A percentile compares a stretch with the other conserved stretches of the same genome.
These are phyloP conservation scores for Aphanomyces astaci DNA, from an alignment of 352 stramenopile species.

Conservation along the genomic window DNA sequence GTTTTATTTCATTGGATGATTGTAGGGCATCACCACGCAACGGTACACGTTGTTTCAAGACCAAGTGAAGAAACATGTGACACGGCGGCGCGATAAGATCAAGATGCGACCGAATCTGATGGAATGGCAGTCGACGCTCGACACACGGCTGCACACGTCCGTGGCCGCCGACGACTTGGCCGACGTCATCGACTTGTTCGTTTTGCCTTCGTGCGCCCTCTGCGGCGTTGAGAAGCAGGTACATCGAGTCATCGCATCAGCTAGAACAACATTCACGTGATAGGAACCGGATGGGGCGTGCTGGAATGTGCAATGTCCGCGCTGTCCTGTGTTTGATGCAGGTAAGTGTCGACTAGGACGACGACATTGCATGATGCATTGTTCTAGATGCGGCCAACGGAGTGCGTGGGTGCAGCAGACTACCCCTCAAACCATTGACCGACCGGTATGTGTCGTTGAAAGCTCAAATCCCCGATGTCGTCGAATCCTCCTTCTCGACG, in stretches of 20 bases:
- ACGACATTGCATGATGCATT: too few species aligned
- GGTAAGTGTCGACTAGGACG: not conserved
- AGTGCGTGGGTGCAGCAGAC: not conserved
- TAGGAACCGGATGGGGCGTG: constrained; percentile 57
- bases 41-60: constrained; percentile 78
- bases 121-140: constrained; percentile 62
- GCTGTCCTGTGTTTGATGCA: constrained; percentile 52
- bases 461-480: not conserved
- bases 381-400: not conserved
- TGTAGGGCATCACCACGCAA: constrained; percentile 54
- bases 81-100: constrained; percentile 69
- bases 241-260: constrained; percentile 12
- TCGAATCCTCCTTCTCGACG: not conserved
- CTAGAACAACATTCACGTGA: not conserved
- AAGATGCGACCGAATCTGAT: constrained; percentile 81
- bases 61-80: constrained; percentile 74
- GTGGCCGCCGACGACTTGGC: constrained; percentile 45
- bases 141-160: constrained; percentile 53
- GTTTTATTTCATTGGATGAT: too few species aligned
- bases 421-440: not conserved
- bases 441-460: not conserved
- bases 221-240: constrained; percentile 81
- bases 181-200: constrained; percentile 50
- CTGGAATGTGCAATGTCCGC: constrained; percentile 69
- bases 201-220: constrained; percentile 69